Evolutionary conservation across 2,329 filamentous ascomycete genomes (phyloP).

Genomic region (Colletotrichum sansevieriae): DNA sequence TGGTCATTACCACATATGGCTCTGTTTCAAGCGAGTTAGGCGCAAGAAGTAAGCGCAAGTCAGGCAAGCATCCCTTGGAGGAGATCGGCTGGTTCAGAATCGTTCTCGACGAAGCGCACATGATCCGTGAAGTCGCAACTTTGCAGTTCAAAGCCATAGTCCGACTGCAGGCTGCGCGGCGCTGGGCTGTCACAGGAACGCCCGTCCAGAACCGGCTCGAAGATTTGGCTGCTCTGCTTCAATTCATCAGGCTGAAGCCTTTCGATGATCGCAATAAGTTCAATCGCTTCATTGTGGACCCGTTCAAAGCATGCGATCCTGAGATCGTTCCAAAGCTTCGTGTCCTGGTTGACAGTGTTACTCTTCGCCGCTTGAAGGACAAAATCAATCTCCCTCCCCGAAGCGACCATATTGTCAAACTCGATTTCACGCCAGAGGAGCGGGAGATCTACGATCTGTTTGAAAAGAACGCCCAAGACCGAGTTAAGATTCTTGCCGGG

Average conservation of each 20-base stretch:
- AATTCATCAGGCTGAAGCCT: conserved; percentile 85
- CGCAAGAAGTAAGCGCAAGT: conserved; percentile 71
- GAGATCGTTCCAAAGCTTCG: conserved; percentile 88
- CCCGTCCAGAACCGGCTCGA: conserved; percentile 95
- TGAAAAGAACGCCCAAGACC: conserved; percentile 81
- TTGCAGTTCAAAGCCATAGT: conserved; percentile 89
- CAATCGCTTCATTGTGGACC: conserved; percentile 81
- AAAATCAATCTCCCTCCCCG: conserved; percentile 85
- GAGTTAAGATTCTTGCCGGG: conserved; percentile 80
- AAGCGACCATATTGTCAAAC: conserved; percentile 77
- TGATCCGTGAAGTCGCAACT: conserved; percentile 88
- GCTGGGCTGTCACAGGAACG: conserved; percentile 98
- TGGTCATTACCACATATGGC: conserved; percentile 94
- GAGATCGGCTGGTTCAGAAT: conserved; percentile 93
- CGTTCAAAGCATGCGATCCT: conserved; percentile 89
- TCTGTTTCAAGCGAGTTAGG: conserved; percentile 85
- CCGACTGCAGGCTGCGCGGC: conserved; percentile 80
- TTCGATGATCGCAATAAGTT: conserved; percentile 86
- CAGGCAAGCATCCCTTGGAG: conserved; percentile 74
- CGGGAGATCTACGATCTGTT: conserved; percentile 86
- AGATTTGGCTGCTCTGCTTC: conserved; percentile 87
- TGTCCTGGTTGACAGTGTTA: conserved; percentile 93
- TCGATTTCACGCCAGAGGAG: conserved; percentile 84
- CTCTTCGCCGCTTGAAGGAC: conserved; percentile 90
- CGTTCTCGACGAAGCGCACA: conserved; percentile 94